phyloP scores from a whole-genome alignment of 345 rosid genomes.

The Euphorbia pulcherrima region DNA sequence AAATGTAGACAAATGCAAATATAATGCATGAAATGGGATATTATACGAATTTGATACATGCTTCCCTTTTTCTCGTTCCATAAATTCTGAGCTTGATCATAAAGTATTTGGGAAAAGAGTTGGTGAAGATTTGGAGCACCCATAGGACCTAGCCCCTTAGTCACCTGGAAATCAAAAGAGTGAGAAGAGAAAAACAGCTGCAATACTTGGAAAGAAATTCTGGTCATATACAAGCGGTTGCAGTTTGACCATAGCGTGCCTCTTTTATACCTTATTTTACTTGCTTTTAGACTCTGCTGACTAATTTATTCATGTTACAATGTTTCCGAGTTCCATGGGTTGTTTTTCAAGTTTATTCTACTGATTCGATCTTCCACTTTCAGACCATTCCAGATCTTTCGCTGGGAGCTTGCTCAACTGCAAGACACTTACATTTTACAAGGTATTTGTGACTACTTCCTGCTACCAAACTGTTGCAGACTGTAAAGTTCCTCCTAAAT shows the following conservation, averaged over 20 bases:
- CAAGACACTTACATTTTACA: constrained; percentile 90
- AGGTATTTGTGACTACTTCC: constrained; percentile 43
- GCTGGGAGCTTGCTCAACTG: constrained; percentile 98
- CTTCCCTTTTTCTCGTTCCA: background rate
- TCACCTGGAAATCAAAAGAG: too few relatives aligned
- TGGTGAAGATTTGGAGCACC: too few relatives aligned
- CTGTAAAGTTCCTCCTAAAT: too few relatives aligned
- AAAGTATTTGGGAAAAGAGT: background rate
- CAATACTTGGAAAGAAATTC: background rate
- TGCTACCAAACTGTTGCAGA: constrained; percentile 5
- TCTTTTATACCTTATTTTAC: background rate
- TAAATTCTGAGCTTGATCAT: background rate
- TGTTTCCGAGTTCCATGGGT: background rate
- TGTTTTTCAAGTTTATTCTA: background rate
- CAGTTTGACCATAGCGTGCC: background rate
- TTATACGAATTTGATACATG: constrained; percentile 8
- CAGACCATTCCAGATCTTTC: constrained; percentile 90
- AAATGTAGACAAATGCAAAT: too few relatives aligned
- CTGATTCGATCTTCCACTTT: constrained; percentile 9
- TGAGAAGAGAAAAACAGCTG: too few relatives aligned
- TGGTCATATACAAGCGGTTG: background rate
- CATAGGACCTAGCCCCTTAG: too few relatives aligned
- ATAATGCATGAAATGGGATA: too few relatives aligned
- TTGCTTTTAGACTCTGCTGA: background rate
- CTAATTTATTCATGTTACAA: background rate